phyloP scores from a whole-genome alignment of 2,329 filamentous ascomycete species.

The Scorias spongiosa region DNA sequence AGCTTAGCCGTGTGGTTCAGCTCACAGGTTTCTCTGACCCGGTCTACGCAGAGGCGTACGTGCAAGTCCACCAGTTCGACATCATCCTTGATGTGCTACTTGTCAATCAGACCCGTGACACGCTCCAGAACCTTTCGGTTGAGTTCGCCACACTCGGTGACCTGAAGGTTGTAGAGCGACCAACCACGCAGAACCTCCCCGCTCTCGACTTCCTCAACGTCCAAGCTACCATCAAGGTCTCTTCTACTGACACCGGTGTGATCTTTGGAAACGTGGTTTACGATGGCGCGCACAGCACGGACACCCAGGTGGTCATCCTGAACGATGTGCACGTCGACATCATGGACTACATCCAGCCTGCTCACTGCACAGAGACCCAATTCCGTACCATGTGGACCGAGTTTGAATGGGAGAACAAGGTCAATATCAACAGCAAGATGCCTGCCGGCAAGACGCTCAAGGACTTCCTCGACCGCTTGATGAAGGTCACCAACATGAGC shows the following conservation, averaged over 20 bases:
- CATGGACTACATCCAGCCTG: constrained; percentile 99
- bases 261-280: constrained; percentile 99
- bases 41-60: constrained; percentile 97
- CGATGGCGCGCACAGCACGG: constrained; percentile 79
- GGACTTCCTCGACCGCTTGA: constrained; percentile 83
- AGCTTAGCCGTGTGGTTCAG: constrained; percentile 90
- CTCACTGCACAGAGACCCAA: constrained; percentile 90
- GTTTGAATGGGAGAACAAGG: constrained; percentile 99
- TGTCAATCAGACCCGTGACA: constrained; percentile 94
- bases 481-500: constrained; percentile 98
- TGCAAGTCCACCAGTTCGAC: constrained; percentile 97
- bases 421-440: constrained; percentile 93
- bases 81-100: constrained; percentile 92
- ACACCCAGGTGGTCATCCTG: constrained; percentile 91
- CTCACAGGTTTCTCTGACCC: constrained; percentile 96
- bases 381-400: constrained; percentile 99
- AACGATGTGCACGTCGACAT: constrained; percentile 98
- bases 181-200: constrained; percentile 87
- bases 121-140: constrained; percentile 88
- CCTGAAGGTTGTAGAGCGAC: constrained; percentile 91
- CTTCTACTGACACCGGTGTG: constrained; percentile 91
- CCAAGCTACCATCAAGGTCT: constrained; percentile 97
- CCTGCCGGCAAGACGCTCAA: constrained; percentile 61
- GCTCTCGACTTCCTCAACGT: constrained; percentile 97
- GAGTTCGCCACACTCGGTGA: constrained; percentile 98